Base-by-base conservation (phyloP, 2,329 filamentous ascomycete genomes). In the Cordyceps javanica region DNA sequence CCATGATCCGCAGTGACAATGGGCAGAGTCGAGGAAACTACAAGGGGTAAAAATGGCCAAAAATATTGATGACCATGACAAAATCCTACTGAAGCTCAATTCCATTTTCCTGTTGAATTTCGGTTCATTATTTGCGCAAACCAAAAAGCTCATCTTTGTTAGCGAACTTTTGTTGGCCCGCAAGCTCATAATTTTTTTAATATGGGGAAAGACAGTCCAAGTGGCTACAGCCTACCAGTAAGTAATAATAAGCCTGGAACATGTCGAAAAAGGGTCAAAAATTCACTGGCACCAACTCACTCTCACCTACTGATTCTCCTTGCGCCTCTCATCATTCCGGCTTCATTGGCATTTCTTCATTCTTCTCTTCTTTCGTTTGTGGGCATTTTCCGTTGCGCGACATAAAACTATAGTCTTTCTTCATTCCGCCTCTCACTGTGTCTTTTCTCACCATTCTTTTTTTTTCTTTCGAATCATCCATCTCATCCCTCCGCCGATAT, bases 231-330 rank as follows among this genome's bases (percentile, higher is more conserved):
- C n/a, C n/a, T n/a, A n/a, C n/a, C n/a, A n/a, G n/a, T n/a, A n/a
- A 34, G 19, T 53, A 28, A 44, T 21, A 44, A 41, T n/a, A n/a
- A n/a, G n/a, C n/a, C n/a, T n/a, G 39, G 49, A 44, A 44, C 28
- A 54, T 36, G 38, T 21, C 28, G 48, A 51, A 51, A 51, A 38
- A 51, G 48, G 48, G 48, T 51, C 48, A 51, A 51, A 51, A 25
- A 41, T n/a, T 23, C 42, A 25, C 9, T 19, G 8, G 8, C 16
- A 46, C 42, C 23, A 23, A 10, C 36, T 39, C 16, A 11, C 26
- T 46, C 14, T 46, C 21, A 21, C 19, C 16, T 19, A 16, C n/a
- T 42, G 21, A 42, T 25, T n/a, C 21, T 30, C 2, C 3, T 21
- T 11, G n/a, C 11, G 6, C 19, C 30, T 36, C 48, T 50, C 48